These are phyloP conservation scores for Amaranthus hypochondriacus DNA, from an alignment of 148 eudicot species.

Conservation along the genomic window DNA sequence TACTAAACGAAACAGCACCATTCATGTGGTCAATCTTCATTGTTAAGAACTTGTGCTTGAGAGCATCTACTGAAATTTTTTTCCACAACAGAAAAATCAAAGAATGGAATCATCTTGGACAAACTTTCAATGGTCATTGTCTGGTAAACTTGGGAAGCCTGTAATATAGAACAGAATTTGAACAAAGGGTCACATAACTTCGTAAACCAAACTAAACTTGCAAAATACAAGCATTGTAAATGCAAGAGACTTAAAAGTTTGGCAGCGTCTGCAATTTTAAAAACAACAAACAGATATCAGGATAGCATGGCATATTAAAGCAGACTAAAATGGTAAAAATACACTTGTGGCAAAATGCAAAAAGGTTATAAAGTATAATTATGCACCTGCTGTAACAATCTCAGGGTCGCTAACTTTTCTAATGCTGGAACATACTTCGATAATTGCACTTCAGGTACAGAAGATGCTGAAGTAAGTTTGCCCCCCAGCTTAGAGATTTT, in stretches of 20 bases:
- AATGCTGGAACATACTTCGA: slow-evolving; percentile 66
- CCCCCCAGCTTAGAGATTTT: slow-evolving; percentile 86
- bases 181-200: too few relatives aligned
- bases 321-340: not conserved
- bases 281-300: slow-evolving; percentile 13
- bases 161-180: too few relatives aligned
- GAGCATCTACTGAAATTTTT: slow-evolving; percentile 93
- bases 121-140: slow-evolving; percentile 68
- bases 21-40: slow-evolving; percentile 87
- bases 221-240: too few relatives aligned
- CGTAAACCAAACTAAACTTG: too few relatives aligned
- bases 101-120: slow-evolving; percentile 74
- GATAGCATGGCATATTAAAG: not conserved
- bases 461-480: slow-evolving; percentile 74
- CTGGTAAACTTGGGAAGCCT: slow-evolving; percentile 88
- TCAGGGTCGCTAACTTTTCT: slow-evolving; percentile 76
- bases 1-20: slow-evolving; percentile 57
- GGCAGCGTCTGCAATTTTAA: slow-evolving; percentile 15
- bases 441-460: slow-evolving; percentile 81
- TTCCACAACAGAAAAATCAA: slow-evolving; percentile 67
- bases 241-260: too few relatives aligned
- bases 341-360: not conserved
- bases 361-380: not conserved
- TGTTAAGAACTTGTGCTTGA: slow-evolving; percentile 65
- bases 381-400: slow-evolving; percentile 82